A percentile compares a stretch with the other conserved stretches of the same genome.
Conservation (phyloP, 495 filamentous ascomycete species). For the Penicillium robsamsonii region DNA sequence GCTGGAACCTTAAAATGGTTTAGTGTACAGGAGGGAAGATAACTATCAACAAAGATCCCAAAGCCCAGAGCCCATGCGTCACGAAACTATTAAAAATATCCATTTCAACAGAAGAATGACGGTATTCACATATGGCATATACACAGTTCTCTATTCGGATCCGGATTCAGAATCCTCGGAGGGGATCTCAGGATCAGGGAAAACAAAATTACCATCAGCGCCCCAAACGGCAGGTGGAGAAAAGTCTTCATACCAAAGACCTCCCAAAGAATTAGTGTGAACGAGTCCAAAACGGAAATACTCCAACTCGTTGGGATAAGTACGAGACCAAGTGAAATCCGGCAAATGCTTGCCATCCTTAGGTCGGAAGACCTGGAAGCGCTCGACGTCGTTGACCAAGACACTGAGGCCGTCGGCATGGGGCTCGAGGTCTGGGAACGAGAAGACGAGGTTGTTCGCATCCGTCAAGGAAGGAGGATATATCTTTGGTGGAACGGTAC, state of each 20-base stretch:
- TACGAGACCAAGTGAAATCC: conserved; percentile 45
- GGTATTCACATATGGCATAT: not conserved
- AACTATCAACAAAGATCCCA: not conserved
- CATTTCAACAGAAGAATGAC: not conserved
- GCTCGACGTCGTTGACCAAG: conserved; percentile 59
- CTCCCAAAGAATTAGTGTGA: conserved; percentile 46
- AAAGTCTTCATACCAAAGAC: conserved; percentile 69
- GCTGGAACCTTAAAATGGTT: too few relatives aligned
- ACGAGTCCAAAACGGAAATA: conserved; percentile 84
- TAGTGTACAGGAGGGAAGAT: too few relatives aligned
- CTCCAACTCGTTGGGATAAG: conserved; percentile 52
- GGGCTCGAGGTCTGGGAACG: conserved; percentile 36
- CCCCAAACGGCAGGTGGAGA: conserved; percentile 72
- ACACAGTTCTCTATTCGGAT: not conserved
- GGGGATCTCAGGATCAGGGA: conserved; percentile 10
- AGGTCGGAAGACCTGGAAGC: conserved; percentile 44
- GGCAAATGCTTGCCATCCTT: conserved; percentile 36
- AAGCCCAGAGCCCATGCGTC: not conserved
- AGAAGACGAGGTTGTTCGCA: conserved; percentile 46
- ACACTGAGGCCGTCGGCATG: conserved; percentile 56
- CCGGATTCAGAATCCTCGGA: not conserved
- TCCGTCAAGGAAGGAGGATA: conserved; percentile 30
- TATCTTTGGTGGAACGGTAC: conserved; percentile 47
- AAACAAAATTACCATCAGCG: conserved; percentile 50
- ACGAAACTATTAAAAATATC: not conserved